A percentile compares a stretch with the other conserved stretches of the same genome.
Conservation (phyloP, 257 asterid species). For the Jacaranda mimosifolia region DNA sequence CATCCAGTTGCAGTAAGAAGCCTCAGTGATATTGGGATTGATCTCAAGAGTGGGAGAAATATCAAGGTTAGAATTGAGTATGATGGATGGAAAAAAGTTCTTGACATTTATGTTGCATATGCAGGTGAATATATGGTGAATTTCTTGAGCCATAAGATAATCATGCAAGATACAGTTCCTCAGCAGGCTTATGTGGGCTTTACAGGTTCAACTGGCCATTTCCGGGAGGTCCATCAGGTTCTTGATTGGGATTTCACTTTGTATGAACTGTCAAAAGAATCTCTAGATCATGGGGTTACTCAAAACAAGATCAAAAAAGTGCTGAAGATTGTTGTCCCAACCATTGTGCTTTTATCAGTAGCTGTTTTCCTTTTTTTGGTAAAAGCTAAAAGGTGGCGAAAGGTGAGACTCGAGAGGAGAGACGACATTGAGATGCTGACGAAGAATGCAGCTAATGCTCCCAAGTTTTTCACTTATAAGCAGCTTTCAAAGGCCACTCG, state of each 20-base stretch:
- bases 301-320: conserved; percentile 29
- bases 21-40: conserved; percentile 51
- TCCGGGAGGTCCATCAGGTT: conserved; percentile 61
- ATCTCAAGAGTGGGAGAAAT: conserved; percentile 59
- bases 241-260: conserved; percentile 69
- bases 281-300: conserved; percentile 40
- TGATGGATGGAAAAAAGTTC: conserved; percentile 61
- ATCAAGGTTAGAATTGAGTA: conserved; percentile 53
- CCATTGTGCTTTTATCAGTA: conserved; percentile 22
- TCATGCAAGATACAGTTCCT: conserved; percentile 59
- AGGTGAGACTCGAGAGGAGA: conserved; percentile 30
- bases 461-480: conserved; percentile 59
- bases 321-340: conserved; percentile 49
- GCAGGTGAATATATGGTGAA: conserved; percentile 39
- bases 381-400: conserved; percentile 41
- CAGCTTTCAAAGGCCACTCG: conserved; percentile 66
- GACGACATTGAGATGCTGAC: conserved; percentile 57
- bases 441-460: conserved; percentile 61
- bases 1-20: conserved; percentile 60
- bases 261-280: conserved; percentile 46
- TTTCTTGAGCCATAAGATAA: conserved; percentile 50
- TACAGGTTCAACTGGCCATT: conserved; percentile 64
- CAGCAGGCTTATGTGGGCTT: conserved; percentile 63
- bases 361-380: conserved; percentile 25
- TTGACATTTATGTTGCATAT: conserved; percentile 53